Conservation (phyloP, 768 basidiomycete genomes). For the Amylocystis lapponica region DNA sequence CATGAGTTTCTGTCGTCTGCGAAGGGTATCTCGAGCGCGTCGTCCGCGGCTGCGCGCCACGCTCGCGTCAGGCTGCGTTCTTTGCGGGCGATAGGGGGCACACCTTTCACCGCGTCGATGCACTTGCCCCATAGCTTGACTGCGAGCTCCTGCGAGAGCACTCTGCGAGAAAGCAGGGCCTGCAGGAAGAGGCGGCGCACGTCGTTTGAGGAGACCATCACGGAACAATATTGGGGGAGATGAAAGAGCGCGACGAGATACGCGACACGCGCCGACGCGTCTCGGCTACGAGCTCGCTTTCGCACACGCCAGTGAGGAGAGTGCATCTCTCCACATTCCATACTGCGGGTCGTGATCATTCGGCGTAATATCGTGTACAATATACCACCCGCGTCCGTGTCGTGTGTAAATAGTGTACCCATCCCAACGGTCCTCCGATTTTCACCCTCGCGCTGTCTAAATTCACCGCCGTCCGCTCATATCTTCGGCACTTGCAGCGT, state of each 20-base stretch:
- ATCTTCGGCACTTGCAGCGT: slow-evolving; percentile 83
- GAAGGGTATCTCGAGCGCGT: slow-evolving; percentile 40
- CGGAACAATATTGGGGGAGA: slow-evolving; percentile 2
- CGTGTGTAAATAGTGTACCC: too few species aligned
- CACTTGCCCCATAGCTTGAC: slow-evolving; percentile 63
- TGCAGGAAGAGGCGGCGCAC: slow-evolving; percentile 77
- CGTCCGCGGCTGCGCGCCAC: slow-evolving; percentile 42
- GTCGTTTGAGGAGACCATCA: slow-evolving; percentile 50
- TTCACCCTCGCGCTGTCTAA: too few species aligned
- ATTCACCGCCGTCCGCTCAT: too few species aligned
- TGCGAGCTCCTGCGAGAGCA: slow-evolving; percentile 60
- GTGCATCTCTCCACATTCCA: not conserved
- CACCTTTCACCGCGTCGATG: slow-evolving; percentile 63
- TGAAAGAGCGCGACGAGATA: slow-evolving; percentile 1
- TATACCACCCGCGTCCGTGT: too few species aligned
- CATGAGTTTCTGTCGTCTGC: slow-evolving; percentile 42
- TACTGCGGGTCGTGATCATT: too few species aligned
- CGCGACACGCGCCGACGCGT: slow-evolving; percentile 23
- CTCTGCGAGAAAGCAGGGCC: slow-evolving; percentile 64
- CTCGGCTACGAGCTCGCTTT: slow-evolving; percentile 7
- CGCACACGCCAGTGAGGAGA: not conserved
- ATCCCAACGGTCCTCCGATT: too few species aligned
- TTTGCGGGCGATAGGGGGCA: not conserved
- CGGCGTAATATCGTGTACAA: too few species aligned
- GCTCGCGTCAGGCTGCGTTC: not conserved